These are phyloP conservation scores for Pythium monospermum DNA, from an alignment of 352 stramenopile genomes.

Conservation along the genomic window DNA sequence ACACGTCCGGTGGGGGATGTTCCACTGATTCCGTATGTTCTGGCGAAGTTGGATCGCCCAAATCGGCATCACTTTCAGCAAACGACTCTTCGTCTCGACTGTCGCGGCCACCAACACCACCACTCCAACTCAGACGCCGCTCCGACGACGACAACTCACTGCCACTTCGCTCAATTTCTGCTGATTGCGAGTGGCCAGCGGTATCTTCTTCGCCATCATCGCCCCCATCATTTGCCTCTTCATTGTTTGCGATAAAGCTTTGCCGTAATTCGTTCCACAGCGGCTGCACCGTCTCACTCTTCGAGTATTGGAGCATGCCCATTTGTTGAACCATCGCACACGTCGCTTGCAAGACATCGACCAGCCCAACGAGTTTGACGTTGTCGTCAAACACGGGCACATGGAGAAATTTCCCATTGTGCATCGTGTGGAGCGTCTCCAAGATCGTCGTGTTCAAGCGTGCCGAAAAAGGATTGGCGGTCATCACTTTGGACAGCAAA, in stretches of 20 bases:
- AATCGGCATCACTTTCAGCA: conserved; percentile 5
- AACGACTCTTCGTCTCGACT: conserved; percentile 2
- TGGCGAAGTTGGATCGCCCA: conserved; percentile 13
- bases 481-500: conserved; percentile 92
- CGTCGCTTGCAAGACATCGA: conserved; percentile 95
- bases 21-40: conserved; percentile 24
- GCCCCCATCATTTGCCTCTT: conserved; percentile 32
- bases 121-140: conserved; percentile 13
- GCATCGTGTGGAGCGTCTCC: conserved; percentile 97
- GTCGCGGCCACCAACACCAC: no score
- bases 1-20: conserved; percentile 41
- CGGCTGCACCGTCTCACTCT: conserved; percentile 63
- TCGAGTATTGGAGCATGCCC: conserved; percentile 62
- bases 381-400: conserved; percentile 92
- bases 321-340: conserved; percentile 84
- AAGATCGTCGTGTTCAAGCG: conserved; percentile 92
- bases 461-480: conserved; percentile 90
- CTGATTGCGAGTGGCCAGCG: no score
- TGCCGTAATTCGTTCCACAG: conserved; percentile 74
- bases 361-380: conserved; percentile 90
- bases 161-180: background rate
- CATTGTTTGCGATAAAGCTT: conserved; percentile 37
- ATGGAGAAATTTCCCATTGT: conserved; percentile 96
- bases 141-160: conserved; percentile 11
- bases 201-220: conserved; percentile 14